Conservation (phyloP, 129 eudicot genomes). For the Centaurea solstitialis region DNA sequence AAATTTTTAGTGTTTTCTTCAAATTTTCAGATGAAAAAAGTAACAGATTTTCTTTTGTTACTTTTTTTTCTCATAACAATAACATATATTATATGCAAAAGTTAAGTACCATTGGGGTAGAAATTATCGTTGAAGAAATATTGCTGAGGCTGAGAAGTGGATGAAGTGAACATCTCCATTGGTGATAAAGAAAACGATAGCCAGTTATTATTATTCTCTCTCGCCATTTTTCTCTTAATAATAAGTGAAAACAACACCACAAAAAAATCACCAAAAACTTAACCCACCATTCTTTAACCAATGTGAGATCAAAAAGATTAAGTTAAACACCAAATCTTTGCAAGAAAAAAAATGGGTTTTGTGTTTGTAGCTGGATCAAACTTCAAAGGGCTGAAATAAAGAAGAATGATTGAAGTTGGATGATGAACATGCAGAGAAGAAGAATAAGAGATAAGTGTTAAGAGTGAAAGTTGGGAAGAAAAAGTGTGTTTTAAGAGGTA, state of each 20-base stretch:
- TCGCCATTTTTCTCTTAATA: constrained; percentile 49
- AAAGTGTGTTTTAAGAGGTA: constrained; percentile 16
- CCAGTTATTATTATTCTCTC: constrained; percentile 56
- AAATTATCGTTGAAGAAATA: constrained; percentile 69
- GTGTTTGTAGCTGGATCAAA: not conserved
- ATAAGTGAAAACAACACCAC: not conserved
- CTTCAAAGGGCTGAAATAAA: not conserved
- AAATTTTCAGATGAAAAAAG: not conserved
- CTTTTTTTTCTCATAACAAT: not conserved
- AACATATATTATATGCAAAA: not conserved
- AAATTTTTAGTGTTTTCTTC: not conserved
- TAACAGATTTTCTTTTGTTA: not conserved
- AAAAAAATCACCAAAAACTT: not conserved
- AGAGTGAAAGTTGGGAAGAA: constrained; percentile 17
- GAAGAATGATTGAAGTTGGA: not conserved
- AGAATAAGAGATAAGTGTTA: not conserved
- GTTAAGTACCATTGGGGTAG: constrained; percentile 38
- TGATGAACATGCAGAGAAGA: not conserved
- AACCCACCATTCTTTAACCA: constrained; percentile 1
- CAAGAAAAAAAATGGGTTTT: not conserved
- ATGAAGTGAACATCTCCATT: constrained; percentile 59
- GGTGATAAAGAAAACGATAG: constrained; percentile 56
- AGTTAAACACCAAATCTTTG: not conserved
- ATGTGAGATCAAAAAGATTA: constrained; percentile 1
- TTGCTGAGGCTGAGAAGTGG: constrained; percentile 41